Base-by-base conservation (phyloP, 2,329 filamentous ascomycete species). In the Monilinia fructigena region DNA sequence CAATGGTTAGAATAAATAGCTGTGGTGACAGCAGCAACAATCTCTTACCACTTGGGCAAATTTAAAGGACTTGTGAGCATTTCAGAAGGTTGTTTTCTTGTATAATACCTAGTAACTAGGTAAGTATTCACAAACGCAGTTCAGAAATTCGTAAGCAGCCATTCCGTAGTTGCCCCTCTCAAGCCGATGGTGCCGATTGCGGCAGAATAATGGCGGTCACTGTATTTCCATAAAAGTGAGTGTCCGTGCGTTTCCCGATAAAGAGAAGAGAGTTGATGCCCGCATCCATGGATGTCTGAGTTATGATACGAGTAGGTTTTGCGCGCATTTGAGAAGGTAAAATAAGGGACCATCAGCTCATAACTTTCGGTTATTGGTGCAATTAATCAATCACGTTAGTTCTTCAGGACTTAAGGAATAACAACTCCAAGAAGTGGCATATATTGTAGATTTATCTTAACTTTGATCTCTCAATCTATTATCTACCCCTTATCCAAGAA, bases 31-130 rank as follows among this genome's bases (percentile, higher is more conserved):
- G 14, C 16, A 6, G 18, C 7, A 35, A 55, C 6, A 20, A 16
- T 20, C 12, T 11, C 53, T 62, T 70, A 75, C 74, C 74, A 76
- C 70, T 76, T 76, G 45, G 74, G 74, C 38, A 76, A 55, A 65
- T 76, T 75, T 16, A 76, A 54, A 52, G 74, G 74, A 55, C 54
- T 70, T 28, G 67, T 68, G 26, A 75, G 68, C 74, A 75, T 75
- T 53, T 58, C 65, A n/a, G 23, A 54, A 58, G n/a, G 4, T 4
- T 50, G 53, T n/a, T 26, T 42, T 31, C 1, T 23, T 42, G 38
- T 63, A 26, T 2, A 42, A 4, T 18, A 6, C 18, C 20, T 47
- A 20, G 18, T n/a, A 4, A 20, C 2, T 20, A 18, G 20, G 18
- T 47, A 7, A 48, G 28, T 31, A 14, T 35, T 35, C 18, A 14